Base-by-base conservation (phyloP, 2,329 filamentous ascomycete genomes). In the Orbilia quercus region DNA sequence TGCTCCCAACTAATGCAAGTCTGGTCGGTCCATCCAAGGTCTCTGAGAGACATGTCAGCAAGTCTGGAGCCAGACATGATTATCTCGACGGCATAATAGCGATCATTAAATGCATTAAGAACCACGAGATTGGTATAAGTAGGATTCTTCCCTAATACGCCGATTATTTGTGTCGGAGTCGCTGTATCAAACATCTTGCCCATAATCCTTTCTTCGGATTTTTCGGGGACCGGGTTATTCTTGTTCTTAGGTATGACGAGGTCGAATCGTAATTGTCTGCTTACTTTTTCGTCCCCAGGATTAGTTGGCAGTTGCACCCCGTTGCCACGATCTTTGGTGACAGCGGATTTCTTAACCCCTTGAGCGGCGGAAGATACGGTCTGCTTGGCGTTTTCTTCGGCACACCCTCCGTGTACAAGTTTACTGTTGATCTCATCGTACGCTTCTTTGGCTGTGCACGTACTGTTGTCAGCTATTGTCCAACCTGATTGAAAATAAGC, bases 1-100 rank as follows among this genome's bases (percentile, higher is more conserved):
- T 66, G 54, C 55, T 73, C 69, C 69, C 60, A 66, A 14, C 45
- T 45, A 18, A 73, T 42, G 38, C n/a, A 42, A n/a, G 40, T 66
- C 2, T 23, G 12, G 28, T 18, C n/a, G 4, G 22, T 7, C 54
- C 60, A 66, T 2, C 62, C 69, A 2, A 66, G 20, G 2, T 51
- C 48, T 16, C 14, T 48, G 23, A 73, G 36, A 0, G 60, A 7
- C 2, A 48, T 50, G 2, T 14, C 28, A 14, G 54, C 54, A 9
- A 66, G 23, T 11, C 47, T 38, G 25, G 69, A 60, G 5, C 54
- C 69, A 14, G 69, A 60, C 2, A 31, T 66, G 48, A 73, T 51
- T 5, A 62, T 34, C 3, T 65, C 54, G 3, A 14, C 18, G 7
- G 40, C 20, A 4, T 44, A 3, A 22, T 55, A 73, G 3, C 16